Percentiles rank a stretch among this genome's conserved stretches.
phyloP scores from a whole-genome alignment of 257 asterid genomes.

The Lycium ferocissimum region DNA sequence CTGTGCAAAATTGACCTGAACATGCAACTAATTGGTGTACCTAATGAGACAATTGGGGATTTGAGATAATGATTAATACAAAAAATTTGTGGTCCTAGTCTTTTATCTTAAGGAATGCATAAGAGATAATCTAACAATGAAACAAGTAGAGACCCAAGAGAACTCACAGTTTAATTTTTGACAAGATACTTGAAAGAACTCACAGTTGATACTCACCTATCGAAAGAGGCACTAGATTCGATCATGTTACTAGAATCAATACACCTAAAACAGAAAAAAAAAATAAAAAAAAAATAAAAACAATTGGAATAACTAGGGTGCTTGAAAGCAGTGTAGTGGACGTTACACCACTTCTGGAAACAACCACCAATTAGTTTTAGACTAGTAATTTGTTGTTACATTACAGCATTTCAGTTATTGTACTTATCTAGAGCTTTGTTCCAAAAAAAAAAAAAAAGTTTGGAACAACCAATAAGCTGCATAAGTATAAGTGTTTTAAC shows the following conservation, averaged over 20 bases:
- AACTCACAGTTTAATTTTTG: neutral
- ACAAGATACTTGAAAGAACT: neutral
- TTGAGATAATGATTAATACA: neutral
- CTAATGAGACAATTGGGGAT: neutral
- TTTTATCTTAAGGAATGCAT: neutral
- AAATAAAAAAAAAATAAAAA: neutral
- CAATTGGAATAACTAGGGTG: neutral
- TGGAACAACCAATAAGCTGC: too few species aligned
- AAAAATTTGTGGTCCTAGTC: neutral
- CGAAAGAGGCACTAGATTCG: neutral
- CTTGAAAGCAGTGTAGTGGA: neutral
- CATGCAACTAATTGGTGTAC: neutral
- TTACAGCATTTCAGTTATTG: neutral
- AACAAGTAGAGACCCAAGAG: neutral
- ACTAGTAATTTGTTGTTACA: constrained; percentile 4
- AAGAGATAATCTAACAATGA: neutral
- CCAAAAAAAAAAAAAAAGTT: too few species aligned
- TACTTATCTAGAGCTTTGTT: neutral
- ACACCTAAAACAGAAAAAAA: neutral
- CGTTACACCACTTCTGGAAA: neutral
- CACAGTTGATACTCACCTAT: neutral
- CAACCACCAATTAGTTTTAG: neutral
- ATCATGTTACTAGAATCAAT: neutral
- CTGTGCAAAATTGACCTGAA: too few species aligned
- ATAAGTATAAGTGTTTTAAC: too few species aligned